These are phyloP conservation scores for Lipomyces sp. DNA, from an alignment of 805 yeast genomes.

Conservation along the genomic window DNA sequence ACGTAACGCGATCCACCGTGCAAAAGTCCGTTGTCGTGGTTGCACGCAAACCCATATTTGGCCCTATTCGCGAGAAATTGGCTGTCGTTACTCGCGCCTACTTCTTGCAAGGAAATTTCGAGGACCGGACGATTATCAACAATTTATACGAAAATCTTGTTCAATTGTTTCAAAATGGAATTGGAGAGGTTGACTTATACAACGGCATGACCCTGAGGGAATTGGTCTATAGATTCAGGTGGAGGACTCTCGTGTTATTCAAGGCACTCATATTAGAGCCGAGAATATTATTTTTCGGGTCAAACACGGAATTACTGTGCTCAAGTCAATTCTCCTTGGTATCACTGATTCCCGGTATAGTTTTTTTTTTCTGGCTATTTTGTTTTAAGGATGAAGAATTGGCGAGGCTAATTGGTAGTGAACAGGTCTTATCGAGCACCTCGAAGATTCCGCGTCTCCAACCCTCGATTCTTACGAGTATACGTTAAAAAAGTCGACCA, in stretches of 20 bases:
- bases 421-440: constrained; percentile 59
- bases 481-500: constrained; percentile 60
- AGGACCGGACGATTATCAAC: constrained; percentile 68
- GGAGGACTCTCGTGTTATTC: constrained; percentile 65
- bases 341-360: constrained; percentile 72
- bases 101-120: constrained; percentile 78
- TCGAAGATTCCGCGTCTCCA: constrained; percentile 83
- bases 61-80: constrained; percentile 83
- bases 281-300: constrained; percentile 74
- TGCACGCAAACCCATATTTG: constrained; percentile 82
- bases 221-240: constrained; percentile 61
- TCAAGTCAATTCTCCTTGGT: constrained; percentile 82
- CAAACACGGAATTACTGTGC: constrained; percentile 78
- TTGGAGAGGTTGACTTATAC: constrained; percentile 63
- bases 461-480: constrained; percentile 59
- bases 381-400: background rate
- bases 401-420: background rate
- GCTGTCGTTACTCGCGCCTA: constrained; percentile 86
- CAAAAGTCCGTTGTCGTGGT: constrained; percentile 90
- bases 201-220: constrained; percentile 76
- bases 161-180: constrained; percentile 44
- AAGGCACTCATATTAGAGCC: constrained; percentile 80
- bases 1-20: constrained; percentile 81
- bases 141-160: constrained; percentile 67
- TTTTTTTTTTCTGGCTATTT: too few species aligned